Evolutionary conservation across 2,329 filamentous ascomycete genomes (phyloP).

Genomic region (Diaporthe vaccinii): DNA sequence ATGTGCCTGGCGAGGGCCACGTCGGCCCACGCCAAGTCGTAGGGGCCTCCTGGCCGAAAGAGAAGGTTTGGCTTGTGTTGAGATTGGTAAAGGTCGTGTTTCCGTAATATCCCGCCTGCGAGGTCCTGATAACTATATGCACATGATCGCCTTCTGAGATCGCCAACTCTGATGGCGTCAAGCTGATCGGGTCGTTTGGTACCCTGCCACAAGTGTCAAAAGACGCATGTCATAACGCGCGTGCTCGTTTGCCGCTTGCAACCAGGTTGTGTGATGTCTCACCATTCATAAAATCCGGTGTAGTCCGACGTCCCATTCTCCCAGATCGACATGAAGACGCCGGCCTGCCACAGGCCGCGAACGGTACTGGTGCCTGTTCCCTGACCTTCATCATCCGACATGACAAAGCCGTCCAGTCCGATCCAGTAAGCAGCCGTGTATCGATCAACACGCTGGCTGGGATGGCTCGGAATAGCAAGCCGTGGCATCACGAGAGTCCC

Average conservation of each 20-base stretch:
- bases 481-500: slow-evolving; percentile 25
- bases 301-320: slow-evolving; percentile 22
- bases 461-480: slow-evolving; percentile 9
- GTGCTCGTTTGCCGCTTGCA: background rate
- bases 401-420: slow-evolving; percentile 29
- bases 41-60: slow-evolving; percentile 15
- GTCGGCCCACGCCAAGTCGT: slow-evolving; percentile 22
- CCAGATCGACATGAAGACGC: slow-evolving; percentile 23
- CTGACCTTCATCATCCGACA: background rate
- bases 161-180: slow-evolving; percentile 6
- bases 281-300: slow-evolving; percentile 30
- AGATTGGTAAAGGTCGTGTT: slow-evolving; percentile 14
- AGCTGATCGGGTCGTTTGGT: slow-evolving; percentile 12
- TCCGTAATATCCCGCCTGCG: slow-evolving; percentile 3
- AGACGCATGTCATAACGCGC: background rate
- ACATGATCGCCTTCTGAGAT: slow-evolving; percentile 16
- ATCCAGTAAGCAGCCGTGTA: slow-evolving; percentile 30
- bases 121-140: background rate
- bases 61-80: slow-evolving; percentile 28
- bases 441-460: background rate
- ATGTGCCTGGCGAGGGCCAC: slow-evolving; percentile 25
- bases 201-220: background rate
- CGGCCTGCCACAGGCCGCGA: slow-evolving; percentile 27
- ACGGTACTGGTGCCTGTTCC: background rate
- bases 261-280: background rate